Evolutionary conservation across 2,329 filamentous ascomycete genomes (phyloP).

Genomic region (Ascochyta viciae-villosae): DNA sequence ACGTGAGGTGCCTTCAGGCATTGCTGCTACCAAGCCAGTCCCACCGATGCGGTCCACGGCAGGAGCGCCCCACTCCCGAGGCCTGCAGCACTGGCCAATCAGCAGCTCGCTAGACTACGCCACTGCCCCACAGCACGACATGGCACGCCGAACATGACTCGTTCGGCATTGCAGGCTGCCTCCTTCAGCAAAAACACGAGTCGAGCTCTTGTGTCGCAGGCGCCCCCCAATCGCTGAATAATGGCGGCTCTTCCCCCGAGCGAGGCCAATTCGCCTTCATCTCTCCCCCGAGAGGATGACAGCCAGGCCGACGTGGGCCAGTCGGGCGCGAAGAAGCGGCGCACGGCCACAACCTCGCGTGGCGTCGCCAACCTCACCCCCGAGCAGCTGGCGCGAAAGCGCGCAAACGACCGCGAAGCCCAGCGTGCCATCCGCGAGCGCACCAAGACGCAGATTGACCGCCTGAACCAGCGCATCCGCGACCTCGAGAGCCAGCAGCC

Average conservation of each 20-base stretch:
- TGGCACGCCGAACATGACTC: constrained; percentile 7
- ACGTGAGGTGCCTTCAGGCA: too few species aligned
- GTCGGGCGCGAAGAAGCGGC: constrained; percentile 40
- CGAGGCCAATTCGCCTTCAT: constrained; percentile 30
- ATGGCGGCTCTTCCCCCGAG: constrained; percentile 30
- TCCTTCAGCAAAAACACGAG: constrained; percentile 7
- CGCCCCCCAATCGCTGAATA: constrained; percentile 4
- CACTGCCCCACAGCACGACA: not conserved
- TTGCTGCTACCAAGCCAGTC: too few species aligned
- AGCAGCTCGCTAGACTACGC: not conserved
- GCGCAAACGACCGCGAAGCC: constrained; percentile 88
- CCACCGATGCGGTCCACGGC: not conserved
- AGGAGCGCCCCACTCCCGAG: not conserved
- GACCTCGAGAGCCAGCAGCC: constrained; percentile 82
- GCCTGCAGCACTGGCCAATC: not conserved
- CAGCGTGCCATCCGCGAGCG: constrained; percentile 85
- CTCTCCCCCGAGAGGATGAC: constrained; percentile 18
- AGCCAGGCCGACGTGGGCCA: constrained; percentile 24
- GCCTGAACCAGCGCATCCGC: constrained; percentile 72
- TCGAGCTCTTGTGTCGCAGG: constrained; percentile 11
- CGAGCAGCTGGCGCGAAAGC: constrained; percentile 86
- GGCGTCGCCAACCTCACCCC: constrained; percentile 88
- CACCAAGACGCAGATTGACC: constrained; percentile 80
- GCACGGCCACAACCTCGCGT: constrained; percentile 60
- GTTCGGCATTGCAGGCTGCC: not conserved